Base-by-base conservation (phyloP, 1,284 basidiomycete genomes). In the Xerocomus minutiporus region DNA sequence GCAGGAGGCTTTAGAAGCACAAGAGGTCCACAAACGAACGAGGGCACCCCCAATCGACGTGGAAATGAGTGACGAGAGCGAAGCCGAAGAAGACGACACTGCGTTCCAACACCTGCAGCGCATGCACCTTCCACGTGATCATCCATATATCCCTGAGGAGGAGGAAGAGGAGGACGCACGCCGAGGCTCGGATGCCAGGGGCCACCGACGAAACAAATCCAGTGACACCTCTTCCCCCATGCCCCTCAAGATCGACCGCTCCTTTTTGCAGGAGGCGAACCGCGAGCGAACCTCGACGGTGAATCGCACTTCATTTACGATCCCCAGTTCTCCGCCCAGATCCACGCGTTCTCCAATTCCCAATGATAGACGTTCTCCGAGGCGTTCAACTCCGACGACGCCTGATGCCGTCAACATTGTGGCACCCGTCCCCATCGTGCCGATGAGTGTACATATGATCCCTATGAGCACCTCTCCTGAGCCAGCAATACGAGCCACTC, bases 31-130 rank as follows among this genome's bases (percentile, higher is more conserved):
- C 29, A 63, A 69, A 45, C 69, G 79, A 26, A 58, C 71, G 11
- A 61, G 71, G 26, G 78, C 73, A n/a, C 86, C 86, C 2, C 86
- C 86, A 6, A 87, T 88, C 48, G 78, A 82, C 41, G 80, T 88
- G 12, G 87, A 91, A 64, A 58, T 91, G 60, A 89, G 87, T 61
- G 89, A 91, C 63, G 88, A 91, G 68, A 91, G 90, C 61, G 88
- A 88, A 25, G 75, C 58, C 42, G 81, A 82, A 29, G 82, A 76
- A 34, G 80, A 78, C 2, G 81, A 82, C 46, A 73, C 79, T 3
- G 73, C 75, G 8, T 62, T 70, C 35, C 67, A 69, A 11, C 75
- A 74, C 42, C 49, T 64, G 54, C 61, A 66, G 9, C 55, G 58
- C 61, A 57, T 75, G 67, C 57, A 71, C 66, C 74, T 73, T 55